Evolutionary conservation across 495 filamentous ascomycete genomes (phyloP).

Genomic region (Sabuloglossum arenarium): DNA sequence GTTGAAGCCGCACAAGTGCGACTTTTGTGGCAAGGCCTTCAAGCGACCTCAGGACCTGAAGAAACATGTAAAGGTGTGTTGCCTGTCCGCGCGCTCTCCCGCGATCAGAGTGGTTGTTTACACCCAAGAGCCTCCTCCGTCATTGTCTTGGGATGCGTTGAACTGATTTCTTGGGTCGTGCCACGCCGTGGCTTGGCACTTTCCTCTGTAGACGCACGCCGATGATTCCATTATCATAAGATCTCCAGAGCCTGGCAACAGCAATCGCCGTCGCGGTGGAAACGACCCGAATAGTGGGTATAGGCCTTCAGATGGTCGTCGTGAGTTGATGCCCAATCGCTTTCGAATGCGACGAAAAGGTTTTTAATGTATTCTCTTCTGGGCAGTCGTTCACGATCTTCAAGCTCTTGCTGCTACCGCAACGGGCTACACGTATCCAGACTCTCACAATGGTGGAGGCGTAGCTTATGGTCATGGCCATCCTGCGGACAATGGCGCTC

Average conservation of each 20-base stretch:
- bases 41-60: conserved; percentile 98
- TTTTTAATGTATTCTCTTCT: background rate
- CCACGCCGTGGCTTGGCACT: conserved; percentile 1
- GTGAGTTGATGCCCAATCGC: conserved; percentile 24
- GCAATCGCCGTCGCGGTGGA: conserved; percentile 8
- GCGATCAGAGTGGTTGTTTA: background rate
- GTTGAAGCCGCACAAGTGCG: conserved; percentile 94
- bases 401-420: conserved; percentile 14
- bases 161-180: conserved; percentile 4
- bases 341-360: background rate
- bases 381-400: background rate
- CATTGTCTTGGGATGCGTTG: background rate
- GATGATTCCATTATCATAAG: conserved; percentile 83
- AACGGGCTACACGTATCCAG: conserved; percentile 16
- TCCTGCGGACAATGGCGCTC: conserved; percentile 17
- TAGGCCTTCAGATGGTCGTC: conserved; percentile 27
- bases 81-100: background rate
- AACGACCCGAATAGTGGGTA: conserved; percentile 29
- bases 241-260: conserved; percentile 47
- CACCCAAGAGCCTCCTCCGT: background rate
- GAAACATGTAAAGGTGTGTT: conserved; percentile 78
- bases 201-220: conserved; percentile 49
- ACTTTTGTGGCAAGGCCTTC: conserved; percentile 96
- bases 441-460: conserved; percentile 5
- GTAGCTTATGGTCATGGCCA: conserved; percentile 11